Conservation (phyloP, 2,329 filamentous ascomycete species). For the Davidsoniella eucalypti region DNA sequence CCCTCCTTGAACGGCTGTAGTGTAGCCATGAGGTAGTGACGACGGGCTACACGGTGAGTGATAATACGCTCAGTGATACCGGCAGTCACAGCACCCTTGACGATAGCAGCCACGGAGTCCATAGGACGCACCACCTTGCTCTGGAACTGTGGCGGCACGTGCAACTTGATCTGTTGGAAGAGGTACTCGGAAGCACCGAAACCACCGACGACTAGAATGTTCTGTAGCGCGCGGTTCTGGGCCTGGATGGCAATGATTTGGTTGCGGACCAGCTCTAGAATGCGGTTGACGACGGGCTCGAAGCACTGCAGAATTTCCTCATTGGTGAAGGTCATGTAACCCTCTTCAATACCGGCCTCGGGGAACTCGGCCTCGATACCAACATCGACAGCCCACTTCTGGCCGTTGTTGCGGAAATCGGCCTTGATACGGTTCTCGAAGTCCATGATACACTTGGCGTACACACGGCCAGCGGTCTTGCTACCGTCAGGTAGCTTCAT, state of each 20-base stretch:
- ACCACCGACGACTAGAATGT: conserved; percentile 91
- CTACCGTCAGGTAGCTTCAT: conserved; percentile 98
- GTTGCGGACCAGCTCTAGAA: conserved; percentile 87
- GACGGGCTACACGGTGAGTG: conserved; percentile 88
- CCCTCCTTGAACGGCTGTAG: conserved; percentile 98
- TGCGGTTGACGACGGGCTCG: conserved; percentile 93
- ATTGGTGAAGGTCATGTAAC: conserved; percentile 99
- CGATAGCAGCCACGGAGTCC: conserved; percentile 96
- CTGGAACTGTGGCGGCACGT: conserved; percentile 96
- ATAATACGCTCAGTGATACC: conserved; percentile 95
- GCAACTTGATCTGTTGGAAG: conserved; percentile 98
- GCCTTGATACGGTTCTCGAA: conserved; percentile 99
- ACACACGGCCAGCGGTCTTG: conserved; percentile 93
- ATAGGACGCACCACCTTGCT: conserved; percentile 95
- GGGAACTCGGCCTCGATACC: conserved; percentile 97
- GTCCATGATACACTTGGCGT: conserved; percentile 99
- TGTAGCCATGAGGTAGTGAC: conserved; percentile 98
- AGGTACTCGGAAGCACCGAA: conserved; percentile 98
- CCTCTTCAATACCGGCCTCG: conserved; percentile 93
- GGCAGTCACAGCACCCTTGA: conserved; percentile 93
- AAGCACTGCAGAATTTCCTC: conserved; percentile 98
- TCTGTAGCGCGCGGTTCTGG: conserved; percentile 85
- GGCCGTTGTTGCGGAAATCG: conserved; percentile 96
- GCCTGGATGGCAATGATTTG: conserved; percentile 99
- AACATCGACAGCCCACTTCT: conserved; percentile 98